These are phyloP conservation scores for Colletotrichum zoysiae DNA, from an alignment of 2,329 filamentous ascomycete species.

Conservation along the genomic window DNA sequence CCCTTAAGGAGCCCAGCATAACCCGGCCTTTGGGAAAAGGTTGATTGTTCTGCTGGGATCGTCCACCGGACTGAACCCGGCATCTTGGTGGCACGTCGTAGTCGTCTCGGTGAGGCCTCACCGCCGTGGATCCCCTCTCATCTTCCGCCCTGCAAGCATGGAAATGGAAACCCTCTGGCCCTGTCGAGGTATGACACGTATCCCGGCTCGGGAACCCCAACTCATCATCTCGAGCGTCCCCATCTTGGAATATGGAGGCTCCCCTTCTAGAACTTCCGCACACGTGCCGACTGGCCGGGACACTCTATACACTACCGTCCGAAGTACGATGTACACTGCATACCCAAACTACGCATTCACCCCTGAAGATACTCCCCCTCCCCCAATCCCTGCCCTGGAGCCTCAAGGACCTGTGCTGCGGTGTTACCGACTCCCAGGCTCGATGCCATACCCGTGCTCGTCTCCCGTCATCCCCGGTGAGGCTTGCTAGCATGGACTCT, in stretches of 20 bases:
- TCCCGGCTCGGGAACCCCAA: not conserved
- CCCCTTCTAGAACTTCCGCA: slow-evolving; percentile 32
- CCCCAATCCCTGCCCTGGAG: not conserved
- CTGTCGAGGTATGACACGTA: slow-evolving; percentile 7
- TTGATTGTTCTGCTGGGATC: slow-evolving; percentile 4
- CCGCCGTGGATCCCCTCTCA: slow-evolving; percentile 22
- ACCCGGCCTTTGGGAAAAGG: not conserved
- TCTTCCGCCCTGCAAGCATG: slow-evolving; percentile 27
- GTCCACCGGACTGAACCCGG: not conserved
- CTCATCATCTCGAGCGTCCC: slow-evolving; percentile 28
- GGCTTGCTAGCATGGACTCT: slow-evolving; percentile 30
- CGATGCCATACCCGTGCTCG: slow-evolving; percentile 13
- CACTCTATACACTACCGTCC: not conserved
- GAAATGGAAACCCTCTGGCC: not conserved
- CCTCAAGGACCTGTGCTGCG: slow-evolving; percentile 21
- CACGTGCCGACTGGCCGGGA: slow-evolving; percentile 32
- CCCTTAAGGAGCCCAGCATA: slow-evolving; percentile 12
- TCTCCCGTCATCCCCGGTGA: slow-evolving; percentile 23
- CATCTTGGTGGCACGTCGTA: not conserved
- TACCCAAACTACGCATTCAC: not conserved
- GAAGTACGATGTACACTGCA: no score
- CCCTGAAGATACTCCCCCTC: not conserved
- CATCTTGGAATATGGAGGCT: slow-evolving; percentile 28
- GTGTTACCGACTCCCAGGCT: slow-evolving; percentile 35
- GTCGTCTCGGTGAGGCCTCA: slow-evolving; percentile 38